Conservation (phyloP, 805 yeast species). For the Diddensiella caesifluorescens region DNA sequence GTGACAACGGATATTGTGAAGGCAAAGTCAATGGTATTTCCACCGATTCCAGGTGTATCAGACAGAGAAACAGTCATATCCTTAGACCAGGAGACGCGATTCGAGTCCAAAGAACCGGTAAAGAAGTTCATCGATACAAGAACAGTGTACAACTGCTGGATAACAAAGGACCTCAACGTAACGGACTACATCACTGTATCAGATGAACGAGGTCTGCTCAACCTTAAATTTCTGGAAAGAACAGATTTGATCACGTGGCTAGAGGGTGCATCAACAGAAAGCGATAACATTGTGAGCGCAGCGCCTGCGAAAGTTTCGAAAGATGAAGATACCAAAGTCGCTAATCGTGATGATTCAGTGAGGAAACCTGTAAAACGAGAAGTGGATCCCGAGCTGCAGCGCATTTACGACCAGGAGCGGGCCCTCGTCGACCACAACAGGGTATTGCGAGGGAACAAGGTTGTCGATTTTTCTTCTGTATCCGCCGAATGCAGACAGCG, state of each 20-base stretch:
- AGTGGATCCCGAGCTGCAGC: slow-evolving; percentile 47
- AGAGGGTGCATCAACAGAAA: slow-evolving; percentile 57
- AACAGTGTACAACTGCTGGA: slow-evolving; percentile 73
- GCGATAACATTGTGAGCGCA: slow-evolving; percentile 44
- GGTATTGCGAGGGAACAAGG: slow-evolving; percentile 35
- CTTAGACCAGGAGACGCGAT: slow-evolving; percentile 48
- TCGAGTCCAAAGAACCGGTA: slow-evolving; percentile 29
- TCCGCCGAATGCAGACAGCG: slow-evolving; percentile 31
- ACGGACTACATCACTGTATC: slow-evolving; percentile 79
- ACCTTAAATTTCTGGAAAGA: slow-evolving; percentile 77
- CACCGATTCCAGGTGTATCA: slow-evolving; percentile 22
- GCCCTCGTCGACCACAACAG: slow-evolving; percentile 40
- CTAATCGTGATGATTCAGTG: slow-evolving; percentile 4
- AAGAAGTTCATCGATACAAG: slow-evolving; percentile 37
- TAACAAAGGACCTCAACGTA: slow-evolving; percentile 63
- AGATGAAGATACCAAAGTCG: slow-evolving; percentile 11
- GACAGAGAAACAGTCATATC: slow-evolving; percentile 23
- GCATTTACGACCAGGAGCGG: slow-evolving; percentile 42
- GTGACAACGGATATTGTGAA: slow-evolving; percentile 35
- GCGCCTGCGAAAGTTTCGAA: slow-evolving; percentile 14
- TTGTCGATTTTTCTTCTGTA: slow-evolving; percentile 32
- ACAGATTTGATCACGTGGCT: slow-evolving; percentile 81
- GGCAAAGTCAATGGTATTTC: slow-evolving; percentile 34
- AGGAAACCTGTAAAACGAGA: slow-evolving; percentile 25
- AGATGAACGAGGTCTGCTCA: slow-evolving; percentile 54